Base-by-base conservation (phyloP, 352 stramenopile species). In the Phytophthora hibernalis region DNA sequence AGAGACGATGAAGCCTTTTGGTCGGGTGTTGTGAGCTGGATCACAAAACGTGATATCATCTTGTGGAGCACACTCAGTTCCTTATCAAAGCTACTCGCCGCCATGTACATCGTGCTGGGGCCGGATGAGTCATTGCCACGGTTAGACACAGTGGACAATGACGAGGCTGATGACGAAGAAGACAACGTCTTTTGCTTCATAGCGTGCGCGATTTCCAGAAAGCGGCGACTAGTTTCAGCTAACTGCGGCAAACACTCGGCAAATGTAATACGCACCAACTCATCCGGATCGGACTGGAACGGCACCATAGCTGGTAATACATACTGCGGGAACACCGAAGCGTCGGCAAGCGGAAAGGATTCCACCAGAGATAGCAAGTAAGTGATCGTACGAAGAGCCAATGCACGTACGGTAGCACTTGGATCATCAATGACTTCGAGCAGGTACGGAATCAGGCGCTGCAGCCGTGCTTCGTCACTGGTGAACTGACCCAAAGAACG, bases 311-410 rank as follows among this genome's bases (percentile, higher is more conserved):
- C 83, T 45, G 95, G 98, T 38, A 99, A 91, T 21, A 99, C 94
- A 72, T 99, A 99, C 75, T 98, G 88, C 0, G 96, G 94, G 57
- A 99, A 99, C 2, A 99, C 90, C 31, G 96, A 95, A 1, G 96
- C 92, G 65, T 99, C 97, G 2, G 96, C 98, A 9, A 98, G 83
- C 5, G 95, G 93, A 61, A 99, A 97, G 0, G 70, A 88, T 54
- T 93, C 88, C n/a, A 99, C 85, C 18, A 95, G 68, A 26, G 83
- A 90, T 33, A 99, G 65, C 30, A 98, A 78, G 16, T 88, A 91
- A 7, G 94, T 95, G 8, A 99, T 74, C 1, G 91, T 96, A 24
- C 94, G 85, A 11, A 99, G 84, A 9, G 92, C 86, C 7, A 95
- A 83, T 9, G 95, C 89, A 18, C 97, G 80, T 11, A 99, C 95